Conservation (phyloP, 192 early-diverging fungal species). For the Mortierella hygrophila region DNA sequence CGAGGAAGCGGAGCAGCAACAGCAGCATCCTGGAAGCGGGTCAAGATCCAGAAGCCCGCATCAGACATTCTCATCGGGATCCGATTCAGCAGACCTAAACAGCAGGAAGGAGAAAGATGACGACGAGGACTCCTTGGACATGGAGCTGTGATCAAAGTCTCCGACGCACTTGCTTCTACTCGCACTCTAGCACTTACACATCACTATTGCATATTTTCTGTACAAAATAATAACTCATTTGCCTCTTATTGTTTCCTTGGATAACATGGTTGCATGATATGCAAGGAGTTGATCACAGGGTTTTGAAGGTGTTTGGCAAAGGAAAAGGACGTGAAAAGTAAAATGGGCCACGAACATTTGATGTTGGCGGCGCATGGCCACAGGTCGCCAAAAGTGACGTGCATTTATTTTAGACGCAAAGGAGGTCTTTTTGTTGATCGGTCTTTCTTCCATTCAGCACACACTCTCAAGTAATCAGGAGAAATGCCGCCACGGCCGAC, state of each 20-base stretch:
- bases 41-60: neutral
- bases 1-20: constrained; percentile 31
- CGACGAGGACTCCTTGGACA: constrained; percentile 16
- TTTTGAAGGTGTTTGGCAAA: too few species aligned
- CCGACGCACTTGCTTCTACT: neutral
- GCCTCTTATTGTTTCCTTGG: neutral
- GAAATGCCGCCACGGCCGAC: constrained; percentile 12
- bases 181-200: neutral
- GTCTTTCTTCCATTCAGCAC: neutral
- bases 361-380: too few species aligned
- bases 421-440: neutral
- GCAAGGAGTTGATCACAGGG: too few species aligned
- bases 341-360: too few species aligned
- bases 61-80: neutral
- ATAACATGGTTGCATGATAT: too few species aligned
- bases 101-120: constrained; percentile 9
- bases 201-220: neutral
- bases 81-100: neutral
- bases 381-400: neutral
- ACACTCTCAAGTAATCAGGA: neutral
- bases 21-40: constrained; percentile 7
- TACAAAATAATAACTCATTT: neutral
- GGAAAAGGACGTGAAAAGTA: too few species aligned
- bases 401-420: neutral
- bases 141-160: neutral